Conservation (phyloP, 2,329 filamentous ascomycete species). For the Hortaea werneckii region DNA sequence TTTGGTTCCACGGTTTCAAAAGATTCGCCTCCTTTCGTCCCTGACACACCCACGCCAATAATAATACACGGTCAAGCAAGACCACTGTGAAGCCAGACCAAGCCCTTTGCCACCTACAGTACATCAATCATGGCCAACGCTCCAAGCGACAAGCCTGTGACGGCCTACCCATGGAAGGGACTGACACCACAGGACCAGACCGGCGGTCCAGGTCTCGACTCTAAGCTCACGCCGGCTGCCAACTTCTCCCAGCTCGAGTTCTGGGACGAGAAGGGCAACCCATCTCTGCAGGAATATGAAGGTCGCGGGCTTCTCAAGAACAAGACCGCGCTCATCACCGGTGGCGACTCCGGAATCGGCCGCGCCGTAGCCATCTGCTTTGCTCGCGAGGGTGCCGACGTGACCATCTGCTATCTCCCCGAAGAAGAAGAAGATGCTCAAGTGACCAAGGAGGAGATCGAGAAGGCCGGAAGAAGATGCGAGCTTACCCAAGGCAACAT, state of each 20-base stretch:
- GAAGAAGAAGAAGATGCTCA: conserved; percentile 68
- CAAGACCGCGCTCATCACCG: conserved; percentile 69
- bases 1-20: too few species aligned
- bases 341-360: conserved; percentile 71
- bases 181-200: conserved; percentile 21
- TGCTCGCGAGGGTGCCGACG: conserved; percentile 69
- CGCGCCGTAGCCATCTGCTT: conserved; percentile 66
- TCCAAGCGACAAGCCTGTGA: conserved; percentile 5
- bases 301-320: conserved; percentile 65
- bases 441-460: conserved; percentile 60
- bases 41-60: too few species aligned
- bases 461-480: conserved; percentile 56
- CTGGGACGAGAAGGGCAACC: conserved; percentile 22
- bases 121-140: neutral
- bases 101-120: too few species aligned
- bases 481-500: conserved; percentile 56
- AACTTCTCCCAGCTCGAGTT: conserved; percentile 25
- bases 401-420: conserved; percentile 62
- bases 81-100: too few species aligned
- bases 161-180: conserved; percentile 16
- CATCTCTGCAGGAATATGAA: conserved; percentile 45
- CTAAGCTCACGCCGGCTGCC: conserved; percentile 21
- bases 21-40: too few species aligned
- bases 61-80: too few species aligned
- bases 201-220: conserved; percentile 23